Evolutionary conservation across 192 early-diverging fungal species (phyloP).

Genomic region (Phlyctochytrium planicorne): DNA sequence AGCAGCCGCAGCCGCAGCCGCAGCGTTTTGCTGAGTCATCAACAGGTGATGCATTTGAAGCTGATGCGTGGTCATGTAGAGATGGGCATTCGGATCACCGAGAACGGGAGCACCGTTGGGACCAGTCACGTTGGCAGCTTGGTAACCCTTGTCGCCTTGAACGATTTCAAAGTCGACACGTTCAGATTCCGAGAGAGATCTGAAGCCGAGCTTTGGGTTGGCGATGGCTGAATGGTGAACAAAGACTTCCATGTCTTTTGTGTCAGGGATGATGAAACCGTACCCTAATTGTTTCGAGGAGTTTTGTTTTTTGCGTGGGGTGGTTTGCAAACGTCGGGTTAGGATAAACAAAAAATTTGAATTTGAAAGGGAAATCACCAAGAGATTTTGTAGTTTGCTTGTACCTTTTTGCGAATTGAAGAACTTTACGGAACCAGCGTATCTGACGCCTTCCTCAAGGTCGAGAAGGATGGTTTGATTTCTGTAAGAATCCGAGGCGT

Average conservation of each 20-base stretch:
- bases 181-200: conserved; percentile 41
- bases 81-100: conserved; percentile 64
- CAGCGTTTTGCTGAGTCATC: too few species aligned
- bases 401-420: conserved; percentile 78
- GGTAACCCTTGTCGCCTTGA: conserved; percentile 76
- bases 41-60: neutral
- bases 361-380: too few species aligned
- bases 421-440: conserved; percentile 74
- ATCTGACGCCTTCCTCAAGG: neutral
- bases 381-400: too few species aligned
- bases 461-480: neutral
- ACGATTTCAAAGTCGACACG: conserved; percentile 43
- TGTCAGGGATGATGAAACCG: conserved; percentile 81
- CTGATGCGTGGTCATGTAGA: neutral
- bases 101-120: conserved; percentile 67
- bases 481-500: neutral
- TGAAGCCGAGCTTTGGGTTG: conserved; percentile 28
- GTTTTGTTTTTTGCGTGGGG: neutral
- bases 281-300: too few species aligned
- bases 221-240: conserved; percentile 42
- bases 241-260: conserved; percentile 66
- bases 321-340: neutral
- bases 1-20: too few species aligned
- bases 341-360: neutral
- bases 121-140: conserved; percentile 80